A percentile compares a stretch with the other conserved stretches of the same genome.
Evolutionary conservation across 176 grass and related monocot species (phyloP).

Genomic region (Carex scoparia): DNA sequence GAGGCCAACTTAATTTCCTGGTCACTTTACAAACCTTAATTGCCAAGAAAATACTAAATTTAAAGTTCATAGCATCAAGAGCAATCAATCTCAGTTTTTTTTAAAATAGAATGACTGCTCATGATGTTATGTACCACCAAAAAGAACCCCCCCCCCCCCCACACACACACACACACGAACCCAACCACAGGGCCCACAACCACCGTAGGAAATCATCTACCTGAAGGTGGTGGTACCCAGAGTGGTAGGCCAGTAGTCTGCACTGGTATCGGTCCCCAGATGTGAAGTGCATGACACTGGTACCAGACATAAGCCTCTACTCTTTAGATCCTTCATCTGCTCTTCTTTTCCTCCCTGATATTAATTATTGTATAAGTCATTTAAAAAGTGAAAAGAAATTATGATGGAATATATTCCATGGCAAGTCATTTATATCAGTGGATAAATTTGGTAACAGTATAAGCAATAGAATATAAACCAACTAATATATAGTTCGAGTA

Average conservation of each 20-base stretch:
- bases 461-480: background rate
- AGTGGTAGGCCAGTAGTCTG: constrained; percentile 48
- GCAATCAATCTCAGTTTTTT: constrained; percentile 59
- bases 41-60: constrained; percentile 26
- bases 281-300: constrained; percentile 68
- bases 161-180: background rate
- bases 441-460: background rate
- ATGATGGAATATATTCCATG: background rate
- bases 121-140: constrained; percentile 59
- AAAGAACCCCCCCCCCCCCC: background rate
- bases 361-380: background rate
- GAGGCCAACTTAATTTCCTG: constrained; percentile 21
- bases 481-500: background rate
- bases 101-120: constrained; percentile 67
- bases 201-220: constrained; percentile 26
- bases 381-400: background rate
- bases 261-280: constrained; percentile 36
- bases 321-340: constrained; percentile 51
- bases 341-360: constrained; percentile 38
- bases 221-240: constrained; percentile 15
- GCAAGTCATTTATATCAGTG: background rate
- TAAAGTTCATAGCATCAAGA: constrained; percentile 70
- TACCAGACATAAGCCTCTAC: constrained; percentile 66
- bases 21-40: constrained; percentile 24
- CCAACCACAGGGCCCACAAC: background rate